Conservation (phyloP, 179 eudicot species). For the Amaranthus tricolor region DNA sequence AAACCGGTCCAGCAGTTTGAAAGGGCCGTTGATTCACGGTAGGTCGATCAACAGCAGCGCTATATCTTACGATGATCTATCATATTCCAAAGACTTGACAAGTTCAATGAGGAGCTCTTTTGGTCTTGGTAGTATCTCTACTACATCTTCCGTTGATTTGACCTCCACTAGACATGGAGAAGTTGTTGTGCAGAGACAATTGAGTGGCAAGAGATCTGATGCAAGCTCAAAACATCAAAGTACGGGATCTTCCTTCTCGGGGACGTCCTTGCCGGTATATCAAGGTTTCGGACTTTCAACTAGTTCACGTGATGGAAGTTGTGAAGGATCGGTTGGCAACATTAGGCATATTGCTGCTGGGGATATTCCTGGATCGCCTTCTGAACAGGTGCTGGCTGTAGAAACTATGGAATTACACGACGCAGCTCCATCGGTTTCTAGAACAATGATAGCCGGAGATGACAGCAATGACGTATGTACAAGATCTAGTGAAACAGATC, state of each 20-base stretch:
- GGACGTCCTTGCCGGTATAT: slow-evolving; percentile 49
- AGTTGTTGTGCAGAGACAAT: slow-evolving; percentile 50
- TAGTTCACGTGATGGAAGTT: slow-evolving; percentile 45
- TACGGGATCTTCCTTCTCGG: slow-evolving; percentile 69
- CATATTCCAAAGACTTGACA: slow-evolving; percentile 59
- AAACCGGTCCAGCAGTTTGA: slow-evolving; percentile 63
- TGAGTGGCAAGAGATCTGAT: slow-evolving; percentile 59
- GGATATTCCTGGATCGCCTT: slow-evolving; percentile 26
- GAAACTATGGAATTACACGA: slow-evolving; percentile 36
- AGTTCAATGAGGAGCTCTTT: slow-evolving; percentile 68
- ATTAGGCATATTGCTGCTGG: slow-evolving; percentile 34
- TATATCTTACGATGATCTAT: slow-evolving; percentile 65
- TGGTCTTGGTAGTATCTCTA: slow-evolving; percentile 64
- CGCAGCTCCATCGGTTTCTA: slow-evolving; percentile 27
- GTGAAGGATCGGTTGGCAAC: slow-evolving; percentile 38
- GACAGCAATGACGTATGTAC: slow-evolving; percentile 21
- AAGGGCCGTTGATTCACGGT: slow-evolving; percentile 59
- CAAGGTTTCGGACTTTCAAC: slow-evolving; percentile 46
- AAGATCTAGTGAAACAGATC: slow-evolving; percentile 24
- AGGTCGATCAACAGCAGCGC: slow-evolving; percentile 65
- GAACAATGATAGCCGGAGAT: slow-evolving; percentile 13
- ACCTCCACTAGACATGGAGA: slow-evolving; percentile 55
- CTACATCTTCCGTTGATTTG: slow-evolving; percentile 75
- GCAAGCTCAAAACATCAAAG: slow-evolving; percentile 51
- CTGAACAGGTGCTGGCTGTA: slow-evolving; percentile 34